Evolutionary conservation across 148 eudicot species (phyloP).

Genomic region (Diospyros lotus): DNA sequence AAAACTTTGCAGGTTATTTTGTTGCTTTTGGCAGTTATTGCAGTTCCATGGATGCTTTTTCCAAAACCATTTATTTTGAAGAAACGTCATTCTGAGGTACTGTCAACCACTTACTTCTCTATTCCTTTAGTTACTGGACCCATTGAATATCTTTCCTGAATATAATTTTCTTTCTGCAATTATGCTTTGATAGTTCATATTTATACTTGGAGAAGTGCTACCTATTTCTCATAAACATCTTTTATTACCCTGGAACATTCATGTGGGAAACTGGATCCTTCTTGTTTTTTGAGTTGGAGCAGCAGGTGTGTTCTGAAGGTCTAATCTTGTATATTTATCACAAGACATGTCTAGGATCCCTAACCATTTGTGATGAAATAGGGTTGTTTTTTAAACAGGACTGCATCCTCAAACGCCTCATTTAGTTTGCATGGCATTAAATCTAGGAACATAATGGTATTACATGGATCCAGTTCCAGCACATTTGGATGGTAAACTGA

Average conservation of each 20-base stretch:
- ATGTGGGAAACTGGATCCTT: neutral
- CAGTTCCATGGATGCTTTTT: constrained; percentile 99
- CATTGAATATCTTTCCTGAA: neutral
- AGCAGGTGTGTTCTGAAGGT: neutral
- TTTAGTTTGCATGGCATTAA: neutral
- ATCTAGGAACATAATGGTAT: no score
- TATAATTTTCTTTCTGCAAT: neutral
- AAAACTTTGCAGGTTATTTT: constrained; percentile 58
- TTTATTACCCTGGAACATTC: neutral
- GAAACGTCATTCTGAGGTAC: constrained; percentile 85
- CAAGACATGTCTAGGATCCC: neutral
- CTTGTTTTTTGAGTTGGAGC: neutral
- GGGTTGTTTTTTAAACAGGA: no score
- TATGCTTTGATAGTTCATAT: neutral
- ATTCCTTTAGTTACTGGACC: neutral
- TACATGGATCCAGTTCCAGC: neutral
- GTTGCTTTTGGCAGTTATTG: constrained; percentile 71
- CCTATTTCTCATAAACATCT: neutral
- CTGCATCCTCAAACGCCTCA: neutral
- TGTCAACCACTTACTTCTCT: neutral
- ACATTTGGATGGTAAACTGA: neutral
- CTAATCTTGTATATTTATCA: neutral
- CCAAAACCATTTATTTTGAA: constrained; percentile 94
- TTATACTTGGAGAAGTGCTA: neutral
- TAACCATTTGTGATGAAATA: no score